Conservation (phyloP, 129 eudicot species). For the Ambrosia trifida region DNA sequence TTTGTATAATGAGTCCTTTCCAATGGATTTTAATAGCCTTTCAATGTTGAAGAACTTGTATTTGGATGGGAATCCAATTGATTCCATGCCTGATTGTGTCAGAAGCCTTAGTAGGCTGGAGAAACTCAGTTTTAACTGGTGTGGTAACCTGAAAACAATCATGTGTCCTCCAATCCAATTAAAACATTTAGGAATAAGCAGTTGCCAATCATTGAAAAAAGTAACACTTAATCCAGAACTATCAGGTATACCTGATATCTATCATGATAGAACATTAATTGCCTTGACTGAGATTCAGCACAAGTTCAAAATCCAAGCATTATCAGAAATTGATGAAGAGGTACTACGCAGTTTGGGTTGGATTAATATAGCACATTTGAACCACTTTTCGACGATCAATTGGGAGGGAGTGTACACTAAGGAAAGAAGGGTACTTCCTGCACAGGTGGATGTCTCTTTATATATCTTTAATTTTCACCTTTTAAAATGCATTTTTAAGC, state of each 20-base stretch:
- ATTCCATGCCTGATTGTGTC: background rate
- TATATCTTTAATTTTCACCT: too few relatives aligned
- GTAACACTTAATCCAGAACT: constrained; percentile 7
- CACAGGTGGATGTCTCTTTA: constrained; percentile 15
- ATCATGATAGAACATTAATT: background rate
- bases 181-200: background rate
- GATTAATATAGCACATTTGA: background rate
- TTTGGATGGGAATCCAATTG: too few relatives aligned
- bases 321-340: constrained; percentile 13
- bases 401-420: background rate
- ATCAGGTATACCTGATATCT: background rate
- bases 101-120: constrained; percentile 25
- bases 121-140: background rate
- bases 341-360: constrained; percentile 18
- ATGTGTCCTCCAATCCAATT: constrained; percentile 11
- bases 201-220: background rate
- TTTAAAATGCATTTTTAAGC: too few relatives aligned
- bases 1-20: constrained; percentile 20
- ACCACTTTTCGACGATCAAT: too few relatives aligned
- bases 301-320: background rate
- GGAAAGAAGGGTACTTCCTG: background rate
- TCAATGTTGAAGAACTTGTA: constrained; percentile 1
- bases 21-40: constrained; percentile 18
- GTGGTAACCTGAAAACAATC: constrained; percentile 12
- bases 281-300: constrained; percentile 21